Evolutionary conservation across 2,329 filamentous ascomycete genomes (phyloP).

Genomic region (Hypoxylon sp.): DNA sequence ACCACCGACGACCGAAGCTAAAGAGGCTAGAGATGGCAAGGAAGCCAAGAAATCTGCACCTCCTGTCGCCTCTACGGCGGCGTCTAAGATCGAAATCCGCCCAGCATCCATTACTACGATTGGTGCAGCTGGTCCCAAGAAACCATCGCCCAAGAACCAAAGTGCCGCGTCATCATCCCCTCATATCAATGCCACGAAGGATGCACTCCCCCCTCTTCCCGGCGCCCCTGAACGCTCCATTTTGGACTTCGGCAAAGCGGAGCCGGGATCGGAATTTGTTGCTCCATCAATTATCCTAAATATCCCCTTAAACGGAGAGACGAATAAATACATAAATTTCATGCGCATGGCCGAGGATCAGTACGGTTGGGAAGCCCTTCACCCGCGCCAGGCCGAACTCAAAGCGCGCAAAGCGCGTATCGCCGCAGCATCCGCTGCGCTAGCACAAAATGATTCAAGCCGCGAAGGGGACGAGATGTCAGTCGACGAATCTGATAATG

Average conservation of each 20-base stretch:
- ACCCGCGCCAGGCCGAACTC: constrained; percentile 90
- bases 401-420: constrained; percentile 90
- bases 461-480: constrained; percentile 87
- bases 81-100: constrained; percentile 55
- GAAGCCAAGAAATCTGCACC: constrained; percentile 60
- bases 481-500: constrained; percentile 79
- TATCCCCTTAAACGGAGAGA: constrained; percentile 83
- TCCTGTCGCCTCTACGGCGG: constrained; percentile 47
- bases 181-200: constrained; percentile 65
- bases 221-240: constrained; percentile 67
- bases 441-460: constrained; percentile 81
- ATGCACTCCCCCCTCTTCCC: constrained; percentile 57
- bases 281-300: constrained; percentile 87
- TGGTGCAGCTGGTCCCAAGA: constrained; percentile 51
- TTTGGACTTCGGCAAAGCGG: constrained; percentile 72
- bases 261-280: constrained; percentile 70
- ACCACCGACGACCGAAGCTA: constrained; percentile 54
- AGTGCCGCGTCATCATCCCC: constrained; percentile 63
- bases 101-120: constrained; percentile 56
- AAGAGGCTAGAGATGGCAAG: constrained; percentile 58
- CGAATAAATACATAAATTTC: constrained; percentile 95
- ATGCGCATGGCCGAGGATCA: constrained; percentile 92
- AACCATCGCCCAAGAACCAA: constrained; percentile 56
- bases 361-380: constrained; percentile 94
- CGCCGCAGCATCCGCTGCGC: constrained; percentile 86